phyloP scores from a whole-genome alignment of 2,329 filamentous ascomycete species.

The Lasiodiplodia theobromae region DNA sequence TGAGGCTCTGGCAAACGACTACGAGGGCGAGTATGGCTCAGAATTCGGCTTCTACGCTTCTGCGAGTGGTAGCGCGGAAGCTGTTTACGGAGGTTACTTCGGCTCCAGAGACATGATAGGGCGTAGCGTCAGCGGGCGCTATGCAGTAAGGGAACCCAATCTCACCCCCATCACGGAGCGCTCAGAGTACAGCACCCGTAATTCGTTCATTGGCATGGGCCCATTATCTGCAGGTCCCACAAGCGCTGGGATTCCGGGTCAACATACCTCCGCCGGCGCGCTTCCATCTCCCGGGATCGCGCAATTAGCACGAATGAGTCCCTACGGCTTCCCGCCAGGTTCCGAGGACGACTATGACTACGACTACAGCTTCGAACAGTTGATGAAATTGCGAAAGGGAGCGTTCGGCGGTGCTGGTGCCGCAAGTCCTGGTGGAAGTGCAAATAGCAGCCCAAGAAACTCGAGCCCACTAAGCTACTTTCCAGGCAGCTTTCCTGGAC shows the following conservation, averaged over 20 bases:
- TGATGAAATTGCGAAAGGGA: slow-evolving; percentile 75
- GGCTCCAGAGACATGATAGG: slow-evolving; percentile 70
- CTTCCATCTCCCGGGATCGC: slow-evolving; percentile 76
- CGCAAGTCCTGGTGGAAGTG: slow-evolving; percentile 58
- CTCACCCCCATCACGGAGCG: slow-evolving; percentile 95
- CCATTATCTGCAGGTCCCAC: slow-evolving; percentile 48
- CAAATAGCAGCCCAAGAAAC: slow-evolving; percentile 44
- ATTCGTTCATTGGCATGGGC: slow-evolving; percentile 82
- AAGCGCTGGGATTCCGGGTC: slow-evolving; percentile 1
- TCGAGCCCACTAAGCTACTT: slow-evolving; percentile 36
- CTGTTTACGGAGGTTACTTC: slow-evolving; percentile 87
- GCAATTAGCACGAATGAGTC: slow-evolving; percentile 69
- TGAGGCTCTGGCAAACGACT: slow-evolving; percentile 88
- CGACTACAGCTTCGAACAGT: slow-evolving; percentile 75
- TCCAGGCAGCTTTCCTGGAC: slow-evolving; percentile 11
- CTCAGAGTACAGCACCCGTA: slow-evolving; percentile 94
- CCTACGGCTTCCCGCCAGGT: slow-evolving; percentile 59
- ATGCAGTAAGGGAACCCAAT: slow-evolving; percentile 77
- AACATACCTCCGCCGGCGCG: slow-evolving; percentile 47
- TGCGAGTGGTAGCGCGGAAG: slow-evolving; percentile 61
- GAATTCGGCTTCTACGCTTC: slow-evolving; percentile 95
- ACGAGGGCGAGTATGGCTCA: slow-evolving; percentile 92
- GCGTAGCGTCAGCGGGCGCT: slow-evolving; percentile 73
- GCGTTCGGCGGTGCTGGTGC: slow-evolving; percentile 74
- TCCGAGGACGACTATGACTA: slow-evolving; percentile 64